Base-by-base conservation (phyloP, 2,329 filamentous ascomycete genomes). In the Pseudogymnoascus destructans region DNA sequence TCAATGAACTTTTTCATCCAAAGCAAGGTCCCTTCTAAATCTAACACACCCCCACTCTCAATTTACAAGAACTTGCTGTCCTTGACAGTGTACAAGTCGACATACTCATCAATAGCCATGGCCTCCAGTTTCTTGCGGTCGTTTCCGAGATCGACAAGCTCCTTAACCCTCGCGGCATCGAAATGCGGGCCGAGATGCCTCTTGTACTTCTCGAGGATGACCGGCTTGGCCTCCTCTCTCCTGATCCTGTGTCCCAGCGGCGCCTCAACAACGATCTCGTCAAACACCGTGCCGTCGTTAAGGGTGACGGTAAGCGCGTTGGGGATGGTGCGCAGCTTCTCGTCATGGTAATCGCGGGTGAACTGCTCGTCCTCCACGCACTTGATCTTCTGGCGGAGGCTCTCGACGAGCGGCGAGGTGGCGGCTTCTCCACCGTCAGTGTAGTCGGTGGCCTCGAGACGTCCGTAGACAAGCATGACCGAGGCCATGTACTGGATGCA, bases 401-500 rank as follows among this genome's bases (percentile, higher is more conserved):
- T 87, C 75, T 97, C 93, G 61, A 98, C 86, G 46, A 96, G 83
- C 59, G 84, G 81, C 17, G 89, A 95, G 59, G 87, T 92, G 63
- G 93, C 93, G 56, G 93, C 92, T 77, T 97, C 92, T 66, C 85
- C 82, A 67, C 88, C 89, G 71, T 98, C 93, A 52, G 84, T 84
- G 79, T 98, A 98, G 77, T 98, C 93, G 64, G 80, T 87, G 56
- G 93, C 92, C 67, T 91, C 87, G 63, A 98, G 86, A 64, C 93
- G 90, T 73, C 93, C 89, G 74, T 92, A 97, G 65, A 87, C 86
- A 65, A 98, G 86, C 90, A 97, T 97, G 68, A 89, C 90, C 63
- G 91, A 79, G 70, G 89, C 88, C 93, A 98, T 98, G 82, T 98
- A 98, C 78, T 97, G 93, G 66, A 98, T 92, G 77, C 93, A 98